phyloP scores from a whole-genome alignment of 345 rosid genomes.

The Noccaea bulbosa region DNA sequence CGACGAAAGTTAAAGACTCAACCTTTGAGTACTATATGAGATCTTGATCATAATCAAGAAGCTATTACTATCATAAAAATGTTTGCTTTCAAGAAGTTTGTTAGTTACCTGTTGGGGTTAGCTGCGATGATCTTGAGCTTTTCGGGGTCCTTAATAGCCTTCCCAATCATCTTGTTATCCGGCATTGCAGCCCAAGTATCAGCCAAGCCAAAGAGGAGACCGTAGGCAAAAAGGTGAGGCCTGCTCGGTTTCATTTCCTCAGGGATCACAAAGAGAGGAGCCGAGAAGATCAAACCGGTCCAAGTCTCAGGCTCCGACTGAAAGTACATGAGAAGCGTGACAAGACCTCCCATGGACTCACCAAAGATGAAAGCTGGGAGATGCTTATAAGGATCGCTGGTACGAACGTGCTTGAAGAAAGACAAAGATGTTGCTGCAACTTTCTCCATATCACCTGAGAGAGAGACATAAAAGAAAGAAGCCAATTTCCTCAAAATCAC shows the following conservation, averaged over 20 bases:
- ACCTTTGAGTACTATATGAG: not conserved
- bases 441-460: constrained; percentile 84
- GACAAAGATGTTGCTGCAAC: constrained; percentile 78
- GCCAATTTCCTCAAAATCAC: not conserved
- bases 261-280: constrained; percentile 91
- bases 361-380: constrained; percentile 86
- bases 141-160: constrained; percentile 78
- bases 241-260: constrained; percentile 89
- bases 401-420: constrained; percentile 79
- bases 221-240: constrained; percentile 66
- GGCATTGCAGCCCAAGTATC: constrained; percentile 98
- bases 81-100: constrained; percentile 51
- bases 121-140: constrained; percentile 85
- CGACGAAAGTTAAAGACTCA: not conserved
- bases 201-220: constrained; percentile 83
- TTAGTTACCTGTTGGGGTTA: constrained; percentile 76
- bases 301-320: constrained; percentile 74
- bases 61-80: not conserved
- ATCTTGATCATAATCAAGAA: not conserved
- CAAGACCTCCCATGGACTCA: constrained; percentile 93
- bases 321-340: constrained; percentile 89
- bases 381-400: constrained; percentile 70
- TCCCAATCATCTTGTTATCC: constrained; percentile 82
- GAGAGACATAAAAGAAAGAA: not conserved
- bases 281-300: constrained; percentile 96